Base-by-base conservation (phyloP, 1,284 basidiomycete species). In the Mrakiaceae sp. region DNA sequence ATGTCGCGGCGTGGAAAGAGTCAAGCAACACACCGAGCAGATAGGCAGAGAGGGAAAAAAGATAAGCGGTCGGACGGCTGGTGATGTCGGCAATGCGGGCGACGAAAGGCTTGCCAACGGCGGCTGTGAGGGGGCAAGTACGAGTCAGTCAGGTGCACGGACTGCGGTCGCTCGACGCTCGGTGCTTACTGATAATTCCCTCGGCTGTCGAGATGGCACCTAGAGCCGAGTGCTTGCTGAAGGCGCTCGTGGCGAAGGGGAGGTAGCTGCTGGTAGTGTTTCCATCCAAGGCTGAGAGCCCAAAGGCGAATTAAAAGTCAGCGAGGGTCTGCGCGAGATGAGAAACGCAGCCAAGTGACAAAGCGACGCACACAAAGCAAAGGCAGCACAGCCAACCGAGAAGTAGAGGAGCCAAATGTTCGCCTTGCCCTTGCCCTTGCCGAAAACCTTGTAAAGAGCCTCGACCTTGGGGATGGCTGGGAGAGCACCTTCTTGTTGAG, bases 211-310 rank as follows among this genome's bases (percentile, higher is more conserved):
- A 64, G 66, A 75, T 74, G 6, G 73, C 72, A 43, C 72, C 72
- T 54, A 75, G 67, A 43, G 74, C 60, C 4, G 75, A 72, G 68
- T 76, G 75, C 64, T 71, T 69, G 8, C 71, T 70, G 62, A 70
- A 76, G 1, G 71, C 69, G 8, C 73, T 74, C 1, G 74, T 75
- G 27, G 74, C 74, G 50, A 76, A 75, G 1, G 71, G 66, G 16
- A 57, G 40, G 43, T 27, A 57, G 7, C 27, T 27, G 27, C 27
- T 27, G 27, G 27, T 27, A 27, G 27, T 27, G 27, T 27, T 27
- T 27, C 27, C 27, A 27, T 27, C 27, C 27, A 27, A 27, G 27
- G 27, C 27, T 27, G 27, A 27, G 27, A 27, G 27, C 27, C 27
- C 27, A 27, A 27, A 27, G 27, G 27, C 27, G 27, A 27, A 27